Evolutionary conservation across 441 rosid genomes (phyloP).

Genomic region (Populus hybrid): DNA sequence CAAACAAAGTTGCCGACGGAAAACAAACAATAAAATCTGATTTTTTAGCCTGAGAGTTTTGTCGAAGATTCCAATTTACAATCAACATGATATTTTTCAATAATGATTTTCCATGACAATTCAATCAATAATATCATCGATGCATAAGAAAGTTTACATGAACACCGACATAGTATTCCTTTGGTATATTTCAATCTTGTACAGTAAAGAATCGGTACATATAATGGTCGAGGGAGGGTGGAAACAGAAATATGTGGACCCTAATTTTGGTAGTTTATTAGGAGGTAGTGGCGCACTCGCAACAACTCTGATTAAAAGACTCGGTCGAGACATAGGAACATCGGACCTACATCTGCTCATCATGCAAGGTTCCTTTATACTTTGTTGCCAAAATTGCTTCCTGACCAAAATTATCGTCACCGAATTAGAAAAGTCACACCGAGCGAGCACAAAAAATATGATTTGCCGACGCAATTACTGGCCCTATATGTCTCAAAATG

Average conservation of each 20-base stretch:
- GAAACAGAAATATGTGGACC: neutral
- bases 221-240: neutral
- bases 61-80: too few species aligned
- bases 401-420: neutral
- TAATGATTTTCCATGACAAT: too few species aligned
- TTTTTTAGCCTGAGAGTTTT: too few species aligned
- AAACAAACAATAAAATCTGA: too few species aligned
- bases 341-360: neutral
- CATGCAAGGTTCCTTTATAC: neutral
- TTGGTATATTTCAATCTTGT: neutral
- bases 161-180: too few species aligned
- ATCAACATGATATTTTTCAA: too few species aligned
- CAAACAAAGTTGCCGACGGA: too few species aligned
- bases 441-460: neutral
- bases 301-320: neutral
- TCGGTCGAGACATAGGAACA: neutral
- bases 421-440: neutral
- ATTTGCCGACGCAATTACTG: neutral
- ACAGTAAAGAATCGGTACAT: neutral
- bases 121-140: too few species aligned
- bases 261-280: neutral
- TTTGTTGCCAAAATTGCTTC: neutral
- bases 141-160: too few species aligned
- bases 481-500: neutral
- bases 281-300: neutral